A percentile compares a stretch with the other conserved stretches of the same genome.
These are phyloP conservation scores for Fusarium torulosum DNA, from an alignment of 2,329 filamentous ascomycete genomes.

Conservation along the genomic window DNA sequence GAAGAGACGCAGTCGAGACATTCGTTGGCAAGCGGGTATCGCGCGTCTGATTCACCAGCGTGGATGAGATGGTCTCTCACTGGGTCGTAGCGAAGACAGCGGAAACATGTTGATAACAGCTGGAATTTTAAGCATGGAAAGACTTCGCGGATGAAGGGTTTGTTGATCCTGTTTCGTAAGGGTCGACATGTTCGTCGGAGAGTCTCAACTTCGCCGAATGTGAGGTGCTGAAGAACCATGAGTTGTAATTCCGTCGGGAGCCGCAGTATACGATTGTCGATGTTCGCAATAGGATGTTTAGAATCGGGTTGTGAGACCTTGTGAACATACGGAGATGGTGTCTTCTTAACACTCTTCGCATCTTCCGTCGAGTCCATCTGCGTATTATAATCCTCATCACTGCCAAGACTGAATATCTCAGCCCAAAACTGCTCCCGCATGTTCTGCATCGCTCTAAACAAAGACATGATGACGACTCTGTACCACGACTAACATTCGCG, in stretches of 20 bases:
- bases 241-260: slow-evolving; percentile 60
- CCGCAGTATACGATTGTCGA: slow-evolving; percentile 46
- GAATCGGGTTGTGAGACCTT: neutral
- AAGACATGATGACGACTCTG: neutral
- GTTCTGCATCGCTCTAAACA: neutral
- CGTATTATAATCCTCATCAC: neutral
- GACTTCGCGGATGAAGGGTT: slow-evolving; percentile 52
- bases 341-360: neutral
- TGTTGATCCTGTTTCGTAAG: slow-evolving; percentile 53
- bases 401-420: neutral
- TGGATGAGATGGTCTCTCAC: slow-evolving; percentile 51
- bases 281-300: neutral
- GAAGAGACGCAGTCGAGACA: slow-evolving; percentile 57
- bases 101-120: slow-evolving; percentile 57
- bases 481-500: neutral
- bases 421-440: neutral
- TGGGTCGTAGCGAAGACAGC: slow-evolving; percentile 55
- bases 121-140: slow-evolving; percentile 52
- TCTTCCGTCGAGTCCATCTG: neutral
- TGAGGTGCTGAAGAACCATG: slow-evolving; percentile 56
- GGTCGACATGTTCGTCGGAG: slow-evolving; percentile 57
- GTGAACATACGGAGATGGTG: neutral
- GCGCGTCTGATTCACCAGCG: slow-evolving; percentile 47
- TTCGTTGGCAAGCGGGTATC: slow-evolving; percentile 56
- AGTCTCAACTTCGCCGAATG: slow-evolving; percentile 59